phyloP scores from a whole-genome alignment of 768 basidiomycete genomes.

The Termitomyces sp. region DNA sequence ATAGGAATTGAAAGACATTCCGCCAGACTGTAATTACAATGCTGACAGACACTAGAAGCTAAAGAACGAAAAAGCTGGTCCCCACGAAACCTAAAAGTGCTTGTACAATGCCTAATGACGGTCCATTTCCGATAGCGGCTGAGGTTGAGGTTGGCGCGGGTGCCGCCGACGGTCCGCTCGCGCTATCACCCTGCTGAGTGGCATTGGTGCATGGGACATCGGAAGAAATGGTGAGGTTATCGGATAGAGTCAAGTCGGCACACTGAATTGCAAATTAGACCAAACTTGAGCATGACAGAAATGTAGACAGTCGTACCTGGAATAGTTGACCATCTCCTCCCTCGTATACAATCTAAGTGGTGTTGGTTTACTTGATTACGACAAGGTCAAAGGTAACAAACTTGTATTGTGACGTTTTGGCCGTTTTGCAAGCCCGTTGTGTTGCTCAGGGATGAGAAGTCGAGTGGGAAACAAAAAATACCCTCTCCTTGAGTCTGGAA shows the following conservation, averaged over 20 bases:
- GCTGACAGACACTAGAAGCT: background rate
- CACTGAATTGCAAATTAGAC: constrained; percentile 40
- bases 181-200: constrained; percentile 18
- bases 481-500: constrained; percentile 53
- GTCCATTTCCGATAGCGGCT: background rate
- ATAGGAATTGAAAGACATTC: no score
- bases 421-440: constrained; percentile 51
- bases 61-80: background rate
- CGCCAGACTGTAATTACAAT: background rate
- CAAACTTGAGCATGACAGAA: constrained; percentile 1
- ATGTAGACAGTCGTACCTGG: constrained; percentile 38
- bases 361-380: background rate
- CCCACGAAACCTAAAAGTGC: background rate
- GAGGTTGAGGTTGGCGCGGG: background rate
- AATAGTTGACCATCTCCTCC: constrained; percentile 71
- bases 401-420: constrained; percentile 68
- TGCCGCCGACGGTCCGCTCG: constrained; percentile 9
- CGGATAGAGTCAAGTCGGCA: constrained; percentile 69
- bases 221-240: constrained; percentile 40
- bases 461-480: constrained; percentile 58
- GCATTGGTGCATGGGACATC: constrained; percentile 32
- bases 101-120: background rate
- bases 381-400: constrained; percentile 9
- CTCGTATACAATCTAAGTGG: constrained; percentile 41
- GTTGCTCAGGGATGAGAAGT: constrained; percentile 42